A percentile compares a stretch with the other conserved stretches of the same genome.
Evolutionary conservation across 306 rosid genomes (phyloP).

Genomic region (Medicago truncatula): MtrunA17r5.0-ANR NC_053048.1:37742501-37743000

Average conservation of each 20-base stretch:
- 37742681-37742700: conserved; percentile 71
- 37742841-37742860: conserved; percentile 67
- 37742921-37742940: conserved; percentile 23
- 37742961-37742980: conserved; percentile 27
- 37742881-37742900: conserved; percentile 45
- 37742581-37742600: conserved; percentile 76
- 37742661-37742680: conserved; percentile 69
- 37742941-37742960: conserved; percentile 6
- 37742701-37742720: conserved; percentile 80
- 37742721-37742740: conserved; percentile 90
- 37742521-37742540: conserved; percentile 59
- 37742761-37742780: conserved; percentile 91
- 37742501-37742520: conserved; percentile 65
- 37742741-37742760: conserved; percentile 81
- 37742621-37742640: conserved; percentile 79
- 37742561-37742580: conserved; percentile 57
- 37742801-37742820: conserved; percentile 81
- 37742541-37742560: conserved; percentile 45
- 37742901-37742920: conserved; percentile 30
- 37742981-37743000: conserved; percentile 8
- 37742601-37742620: conserved; percentile 83
- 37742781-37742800: conserved; percentile 83
- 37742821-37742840: conserved; percentile 70
- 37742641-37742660: conserved; percentile 68
- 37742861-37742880: conserved; percentile 50